phyloP scores from a whole-genome alignment of 768 basidiomycete genomes.

The Pisolithus microcarpus region DNA sequence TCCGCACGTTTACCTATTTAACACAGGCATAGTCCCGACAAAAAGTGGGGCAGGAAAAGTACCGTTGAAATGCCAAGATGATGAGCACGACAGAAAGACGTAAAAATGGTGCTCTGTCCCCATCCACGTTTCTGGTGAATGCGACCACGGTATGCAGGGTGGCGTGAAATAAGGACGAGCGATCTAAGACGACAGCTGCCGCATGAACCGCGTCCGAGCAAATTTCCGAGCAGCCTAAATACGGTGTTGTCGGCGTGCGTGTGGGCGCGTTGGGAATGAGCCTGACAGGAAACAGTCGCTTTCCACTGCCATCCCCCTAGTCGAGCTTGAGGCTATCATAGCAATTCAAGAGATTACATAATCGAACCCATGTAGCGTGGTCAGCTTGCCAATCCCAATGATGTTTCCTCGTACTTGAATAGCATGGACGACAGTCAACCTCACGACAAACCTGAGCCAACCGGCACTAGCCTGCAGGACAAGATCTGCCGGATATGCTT shows the following conservation, averaged over 20 bases:
- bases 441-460: slow-evolving; percentile 5
- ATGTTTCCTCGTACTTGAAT: too few relatives aligned
- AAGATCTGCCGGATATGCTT: slow-evolving; percentile 84
- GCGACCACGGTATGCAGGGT: neutral
- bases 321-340: too few relatives aligned
- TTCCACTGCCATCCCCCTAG: too few relatives aligned
- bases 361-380: too few relatives aligned
- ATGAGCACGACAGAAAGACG: neutral
- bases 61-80: neutral
- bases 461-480: slow-evolving; percentile 30
- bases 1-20: neutral
- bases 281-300: neutral
- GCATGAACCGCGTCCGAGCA: too few relatives aligned
- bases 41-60: neutral
- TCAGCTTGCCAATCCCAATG: too few relatives aligned
- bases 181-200: neutral
- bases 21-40: neutral
- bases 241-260: too few relatives aligned
- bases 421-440: slow-evolving; percentile 8
- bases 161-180: neutral
- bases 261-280: too few relatives aligned
- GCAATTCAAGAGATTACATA: too few relatives aligned
- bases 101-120: neutral
- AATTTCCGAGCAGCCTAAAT: too few relatives aligned
- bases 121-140: neutral